phyloP scores from a whole-genome alignment of 176 grass and related monocot genomes.

The Ampelocalamus luodianensis region DNA sequence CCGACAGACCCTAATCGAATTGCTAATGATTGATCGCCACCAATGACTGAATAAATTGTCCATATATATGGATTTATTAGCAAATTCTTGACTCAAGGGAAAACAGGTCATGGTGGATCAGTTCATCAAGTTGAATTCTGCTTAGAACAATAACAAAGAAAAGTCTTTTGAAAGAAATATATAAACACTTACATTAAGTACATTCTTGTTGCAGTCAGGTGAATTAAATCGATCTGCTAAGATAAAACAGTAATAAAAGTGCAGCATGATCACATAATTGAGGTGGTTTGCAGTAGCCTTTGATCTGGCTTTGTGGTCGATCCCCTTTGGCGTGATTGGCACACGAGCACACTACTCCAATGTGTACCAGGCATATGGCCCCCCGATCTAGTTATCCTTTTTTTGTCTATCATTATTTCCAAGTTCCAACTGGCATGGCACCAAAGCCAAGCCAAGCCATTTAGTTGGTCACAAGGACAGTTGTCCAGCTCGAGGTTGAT shows the following conservation, averaged over 20 bases:
- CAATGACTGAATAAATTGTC: not conserved
- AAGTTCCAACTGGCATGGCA: conserved; percentile 52
- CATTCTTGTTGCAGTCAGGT: not conserved
- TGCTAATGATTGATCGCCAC: not conserved
- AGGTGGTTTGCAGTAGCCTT: not conserved
- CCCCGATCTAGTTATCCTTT: conserved; percentile 23
- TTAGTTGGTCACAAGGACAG: conserved; percentile 61
- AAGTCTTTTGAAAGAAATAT: not conserved
- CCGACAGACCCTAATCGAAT: not conserved
- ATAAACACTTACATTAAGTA: not conserved
- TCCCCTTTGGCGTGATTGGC: conserved; percentile 31
- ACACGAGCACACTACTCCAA: conserved; percentile 31
- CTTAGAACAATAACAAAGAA: not conserved
- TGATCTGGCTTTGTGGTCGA: conserved; percentile 34
- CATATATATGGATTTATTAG: not conserved
- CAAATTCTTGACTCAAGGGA: not conserved
- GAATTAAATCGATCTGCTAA: not conserved
- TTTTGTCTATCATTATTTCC: conserved; percentile 26
- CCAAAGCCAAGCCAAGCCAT: conserved; percentile 36
- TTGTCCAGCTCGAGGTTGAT: conserved; percentile 54
- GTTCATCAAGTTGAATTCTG: conserved; percentile 15
- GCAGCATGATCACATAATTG: conserved; percentile 20
- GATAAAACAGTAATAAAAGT: not conserved
- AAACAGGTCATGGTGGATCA: not conserved
- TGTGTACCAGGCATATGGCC: not conserved